phyloP scores from a whole-genome alignment of 2,329 filamentous ascomycete species.

The Pseudocercospora pini-densiflorae region DNA sequence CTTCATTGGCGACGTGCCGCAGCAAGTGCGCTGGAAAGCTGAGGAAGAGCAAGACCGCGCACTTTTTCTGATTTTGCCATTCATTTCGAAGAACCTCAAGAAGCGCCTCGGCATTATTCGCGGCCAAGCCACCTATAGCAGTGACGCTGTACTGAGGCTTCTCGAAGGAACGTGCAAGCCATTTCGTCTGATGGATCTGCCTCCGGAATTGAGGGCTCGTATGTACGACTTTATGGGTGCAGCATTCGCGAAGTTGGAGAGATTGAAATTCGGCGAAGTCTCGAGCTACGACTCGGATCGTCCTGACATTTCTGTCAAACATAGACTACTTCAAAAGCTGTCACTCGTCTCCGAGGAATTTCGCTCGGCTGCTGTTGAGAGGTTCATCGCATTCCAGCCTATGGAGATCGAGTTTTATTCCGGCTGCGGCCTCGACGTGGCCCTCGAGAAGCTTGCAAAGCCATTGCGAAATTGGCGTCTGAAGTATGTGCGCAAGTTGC shows the following conservation, averaged over 20 bases:
- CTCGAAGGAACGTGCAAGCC: slow-evolving; percentile 8
- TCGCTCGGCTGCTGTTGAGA: neutral
- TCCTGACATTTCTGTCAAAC: neutral
- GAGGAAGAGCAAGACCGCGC: neutral
- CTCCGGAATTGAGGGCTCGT: slow-evolving; percentile 7
- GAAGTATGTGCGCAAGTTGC: neutral
- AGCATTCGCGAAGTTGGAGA: too few species aligned
- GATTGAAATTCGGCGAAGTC: too few species aligned
- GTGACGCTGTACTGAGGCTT: too few species aligned
- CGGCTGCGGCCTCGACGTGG: neutral
- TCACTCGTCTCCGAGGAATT: neutral
- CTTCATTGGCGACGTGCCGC: neutral
- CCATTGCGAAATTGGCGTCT: neutral
- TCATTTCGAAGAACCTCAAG: neutral
- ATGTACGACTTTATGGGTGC: neutral
- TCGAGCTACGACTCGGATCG: too few species aligned
- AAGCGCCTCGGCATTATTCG: neutral
- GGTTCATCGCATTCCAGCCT: neutral
- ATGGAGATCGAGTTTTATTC: too few species aligned
- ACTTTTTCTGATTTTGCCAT: neutral
- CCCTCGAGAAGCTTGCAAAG: neutral
- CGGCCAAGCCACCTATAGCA: too few species aligned
- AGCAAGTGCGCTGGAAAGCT: neutral
- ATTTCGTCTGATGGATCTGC: slow-evolving; percentile 15
- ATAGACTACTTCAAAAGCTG: neutral